Base-by-base conservation (phyloP, 306 rosid species). In the Castanea sativa region DNA sequence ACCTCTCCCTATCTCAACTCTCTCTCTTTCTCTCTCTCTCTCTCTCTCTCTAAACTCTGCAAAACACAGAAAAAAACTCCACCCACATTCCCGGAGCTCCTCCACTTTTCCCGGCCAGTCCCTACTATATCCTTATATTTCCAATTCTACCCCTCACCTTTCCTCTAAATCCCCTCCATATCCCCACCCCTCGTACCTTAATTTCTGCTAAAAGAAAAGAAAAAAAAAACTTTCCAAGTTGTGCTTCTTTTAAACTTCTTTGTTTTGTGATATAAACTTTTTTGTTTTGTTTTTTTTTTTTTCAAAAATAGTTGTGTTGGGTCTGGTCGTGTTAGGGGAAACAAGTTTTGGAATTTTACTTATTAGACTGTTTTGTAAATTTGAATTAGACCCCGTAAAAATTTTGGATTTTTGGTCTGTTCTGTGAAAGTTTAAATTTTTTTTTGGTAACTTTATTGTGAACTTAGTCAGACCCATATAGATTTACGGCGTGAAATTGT, bases 61-160 rank as follows among this genome's bases (percentile, higher is more conserved):
- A 55, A 73, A 49, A 12, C 0, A 49, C 53, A 12, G 45, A 41
- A 41, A 41, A 41, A 41, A 11, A 2, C 55, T 2, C 73, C 72
- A 29, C 83, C 78, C 20, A n/a, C 75, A 49, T 71, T 53, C 18
- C 68, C 82, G 80, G 64, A 74, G 69, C 76, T 52, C 21, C 68
- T 30, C 23, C 70, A n/a, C 10, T 73, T 55, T 81, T 58, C 41
- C 77, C 76, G 80, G 65, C 65, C 29, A 4, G n/a, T 23, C 38
- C 4, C 33, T 38, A 9, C 64, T 5, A 23, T 20, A 5, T 19
- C 4, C 45, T 5, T 30, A n/a, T 55, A 32, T 55, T 79, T 27
- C 56, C 73, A 29, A 53, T 56, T 73, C 60, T 74, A 4, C 73
- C 90, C 69, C 27, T 55, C 21, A 19, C 43, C 81, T 7, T 61